Evolutionary conservation across 805 yeast species (phyloP).

Genomic region (Wickerhamiella spandovensis): DNA sequence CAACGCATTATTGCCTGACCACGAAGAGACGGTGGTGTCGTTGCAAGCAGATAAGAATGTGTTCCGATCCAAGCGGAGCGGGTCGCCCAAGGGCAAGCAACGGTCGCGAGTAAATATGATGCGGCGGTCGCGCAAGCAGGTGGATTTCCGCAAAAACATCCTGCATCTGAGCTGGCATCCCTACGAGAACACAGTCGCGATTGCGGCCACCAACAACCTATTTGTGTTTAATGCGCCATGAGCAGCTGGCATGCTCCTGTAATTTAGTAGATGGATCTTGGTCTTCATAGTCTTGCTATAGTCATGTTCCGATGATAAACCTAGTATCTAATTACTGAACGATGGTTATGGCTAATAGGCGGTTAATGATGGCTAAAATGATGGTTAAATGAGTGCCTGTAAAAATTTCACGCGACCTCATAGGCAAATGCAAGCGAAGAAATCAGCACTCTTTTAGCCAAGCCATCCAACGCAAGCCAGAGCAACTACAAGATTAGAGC

Average conservation of each 20-base stretch:
- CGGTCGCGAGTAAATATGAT: constrained; percentile 30
- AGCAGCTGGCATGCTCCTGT: not conserved
- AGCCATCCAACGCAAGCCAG: too few relatives aligned
- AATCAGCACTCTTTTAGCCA: too few relatives aligned
- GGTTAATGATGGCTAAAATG: too few relatives aligned
- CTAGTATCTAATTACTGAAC: too few relatives aligned
- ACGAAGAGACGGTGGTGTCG: constrained; percentile 46
- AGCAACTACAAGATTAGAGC: too few relatives aligned
- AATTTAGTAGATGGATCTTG: too few relatives aligned
- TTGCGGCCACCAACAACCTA: constrained; percentile 90
- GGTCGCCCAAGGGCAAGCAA: constrained; percentile 16
- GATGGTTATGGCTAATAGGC: too few relatives aligned
- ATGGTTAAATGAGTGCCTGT: too few relatives aligned
- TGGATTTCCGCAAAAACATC: constrained; percentile 89
- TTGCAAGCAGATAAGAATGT: constrained; percentile 98
- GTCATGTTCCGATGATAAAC: too few relatives aligned
- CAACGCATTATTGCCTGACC: constrained; percentile 33
- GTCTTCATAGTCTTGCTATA: too few relatives aligned
- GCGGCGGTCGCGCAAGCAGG: constrained; percentile 53
- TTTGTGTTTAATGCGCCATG: constrained; percentile 25
- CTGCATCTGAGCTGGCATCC: constrained; percentile 99
- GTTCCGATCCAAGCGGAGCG: constrained; percentile 64
- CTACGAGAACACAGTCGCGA: constrained; percentile 86
- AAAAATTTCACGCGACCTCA: too few relatives aligned
- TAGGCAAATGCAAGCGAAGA: too few relatives aligned